phyloP scores from a whole-genome alignment of 257 asterid species.

The Verbena officinalis region DNA sequence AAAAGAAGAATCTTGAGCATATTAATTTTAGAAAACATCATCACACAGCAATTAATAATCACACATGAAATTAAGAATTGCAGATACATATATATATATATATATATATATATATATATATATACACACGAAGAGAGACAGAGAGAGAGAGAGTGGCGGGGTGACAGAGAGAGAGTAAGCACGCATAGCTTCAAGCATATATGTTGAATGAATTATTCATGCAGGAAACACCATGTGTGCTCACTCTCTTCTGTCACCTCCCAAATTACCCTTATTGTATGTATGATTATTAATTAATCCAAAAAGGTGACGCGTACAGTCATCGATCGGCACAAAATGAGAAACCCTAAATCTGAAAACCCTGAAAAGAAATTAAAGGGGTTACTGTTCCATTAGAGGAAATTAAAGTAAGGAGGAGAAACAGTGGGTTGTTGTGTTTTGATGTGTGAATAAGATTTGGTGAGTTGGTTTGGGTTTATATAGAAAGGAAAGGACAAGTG shows the following conservation, averaged over 20 bases:
- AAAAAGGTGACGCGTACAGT: too few species aligned
- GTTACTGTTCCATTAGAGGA: conserved; percentile 51
- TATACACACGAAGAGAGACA: background rate
- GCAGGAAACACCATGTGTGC: conserved; percentile 90
- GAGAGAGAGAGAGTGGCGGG: conserved; percentile 44
- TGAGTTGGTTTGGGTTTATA: conserved; percentile 40
- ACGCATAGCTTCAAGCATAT: conserved; percentile 75
- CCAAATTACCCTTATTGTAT: conserved; percentile 48
- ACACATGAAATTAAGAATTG: background rate
- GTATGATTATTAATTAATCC: too few species aligned
- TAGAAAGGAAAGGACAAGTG: conserved; percentile 39
- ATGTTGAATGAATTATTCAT: conserved; percentile 30
- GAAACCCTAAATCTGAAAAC: conserved; percentile 40
- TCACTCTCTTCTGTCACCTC: conserved; percentile 99
- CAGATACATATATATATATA: background rate
- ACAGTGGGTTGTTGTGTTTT: conserved; percentile 28
- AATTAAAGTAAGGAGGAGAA: too few species aligned
- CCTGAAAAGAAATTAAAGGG: conserved; percentile 1
- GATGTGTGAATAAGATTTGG: conserved; percentile 47
- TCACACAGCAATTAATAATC: conserved; percentile 9
- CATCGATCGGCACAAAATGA: background rate
- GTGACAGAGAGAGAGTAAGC: conserved; percentile 94
- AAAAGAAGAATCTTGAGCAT: too few species aligned
- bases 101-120: background rate
- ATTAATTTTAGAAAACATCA: too few species aligned